Conservation (phyloP, 1,139 yeast species). For the Candida labiduridarum region DNA sequence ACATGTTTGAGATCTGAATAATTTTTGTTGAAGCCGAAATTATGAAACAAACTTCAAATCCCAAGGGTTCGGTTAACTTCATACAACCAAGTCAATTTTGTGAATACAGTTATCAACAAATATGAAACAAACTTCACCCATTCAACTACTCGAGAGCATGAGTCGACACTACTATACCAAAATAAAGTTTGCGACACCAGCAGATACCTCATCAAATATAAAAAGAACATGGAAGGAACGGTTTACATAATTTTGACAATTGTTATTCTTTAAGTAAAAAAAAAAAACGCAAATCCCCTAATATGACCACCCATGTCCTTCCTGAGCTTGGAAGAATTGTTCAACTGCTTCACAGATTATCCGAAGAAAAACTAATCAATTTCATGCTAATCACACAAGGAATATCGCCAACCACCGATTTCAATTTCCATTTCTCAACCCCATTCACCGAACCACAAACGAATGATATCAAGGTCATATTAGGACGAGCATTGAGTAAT, state of each 20-base stretch:
- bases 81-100: background rate
- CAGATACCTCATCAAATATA: no score
- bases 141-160: background rate
- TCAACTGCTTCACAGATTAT: background rate
- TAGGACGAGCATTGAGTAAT: constrained; percentile 14
- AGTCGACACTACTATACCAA: background rate
- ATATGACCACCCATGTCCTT: background rate
- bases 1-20: no score
- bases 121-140: background rate
- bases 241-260: background rate
- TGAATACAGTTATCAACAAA: background rate
- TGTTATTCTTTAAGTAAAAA: background rate
- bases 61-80: background rate
- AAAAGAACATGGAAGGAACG: no score
- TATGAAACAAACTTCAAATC: background rate
- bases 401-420: constrained; percentile 10
- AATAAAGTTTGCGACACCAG: no score
- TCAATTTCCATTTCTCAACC: constrained; percentile 19
- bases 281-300: background rate
- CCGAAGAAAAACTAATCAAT: constrained; percentile 4
- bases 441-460: constrained; percentile 17
- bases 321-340: background rate
- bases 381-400: constrained; percentile 13
- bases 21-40: no score
- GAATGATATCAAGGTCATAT: constrained; percentile 15